Evolutionary conservation across 495 filamentous ascomycete genomes (phyloP).

Genomic region (Talaromyces thailandensis): DNA sequence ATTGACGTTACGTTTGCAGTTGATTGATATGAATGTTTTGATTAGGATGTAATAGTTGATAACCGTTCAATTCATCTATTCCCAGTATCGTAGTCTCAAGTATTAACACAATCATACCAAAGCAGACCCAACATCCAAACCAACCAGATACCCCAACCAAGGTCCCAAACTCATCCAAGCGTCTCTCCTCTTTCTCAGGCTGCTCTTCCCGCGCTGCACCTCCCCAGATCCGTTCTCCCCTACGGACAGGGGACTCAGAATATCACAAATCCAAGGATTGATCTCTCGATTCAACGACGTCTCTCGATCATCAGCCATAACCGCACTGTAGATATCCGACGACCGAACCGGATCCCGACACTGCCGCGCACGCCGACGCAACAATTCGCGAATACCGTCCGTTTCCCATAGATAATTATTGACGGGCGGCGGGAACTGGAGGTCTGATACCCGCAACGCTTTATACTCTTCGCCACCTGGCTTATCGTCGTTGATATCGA

Average conservation of each 20-base stretch:
- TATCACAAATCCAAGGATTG: constrained; percentile 5
- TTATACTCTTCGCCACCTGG: neutral
- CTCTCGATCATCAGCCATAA: neutral
- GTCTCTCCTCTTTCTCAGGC: neutral
- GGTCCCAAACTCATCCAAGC: constrained; percentile 5
- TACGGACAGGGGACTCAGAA: neutral
- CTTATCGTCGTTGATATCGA: neutral
- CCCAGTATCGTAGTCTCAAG: neutral
- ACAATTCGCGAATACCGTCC: neutral
- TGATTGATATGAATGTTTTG: neutral
- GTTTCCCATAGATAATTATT: neutral
- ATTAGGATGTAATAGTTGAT: constrained; percentile 1
- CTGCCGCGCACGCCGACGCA: neutral
- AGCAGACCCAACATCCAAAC: neutral
- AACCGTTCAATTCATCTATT: neutral
- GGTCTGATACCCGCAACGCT: neutral
- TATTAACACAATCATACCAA: neutral
- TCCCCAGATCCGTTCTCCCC: neutral
- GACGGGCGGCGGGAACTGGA: constrained; percentile 1
- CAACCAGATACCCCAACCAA: constrained; percentile 4
- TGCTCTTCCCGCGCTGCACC: neutral
- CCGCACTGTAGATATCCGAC: neutral
- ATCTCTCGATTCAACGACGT: neutral
- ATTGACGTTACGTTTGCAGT: constrained; percentile 3
- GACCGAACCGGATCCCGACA: neutral